Evolutionary conservation across 2,329 filamentous ascomycete species (phyloP), one percentile per base, ranked within the genome.

Genomic region (Teratosphaeria gauchensis): DNA sequence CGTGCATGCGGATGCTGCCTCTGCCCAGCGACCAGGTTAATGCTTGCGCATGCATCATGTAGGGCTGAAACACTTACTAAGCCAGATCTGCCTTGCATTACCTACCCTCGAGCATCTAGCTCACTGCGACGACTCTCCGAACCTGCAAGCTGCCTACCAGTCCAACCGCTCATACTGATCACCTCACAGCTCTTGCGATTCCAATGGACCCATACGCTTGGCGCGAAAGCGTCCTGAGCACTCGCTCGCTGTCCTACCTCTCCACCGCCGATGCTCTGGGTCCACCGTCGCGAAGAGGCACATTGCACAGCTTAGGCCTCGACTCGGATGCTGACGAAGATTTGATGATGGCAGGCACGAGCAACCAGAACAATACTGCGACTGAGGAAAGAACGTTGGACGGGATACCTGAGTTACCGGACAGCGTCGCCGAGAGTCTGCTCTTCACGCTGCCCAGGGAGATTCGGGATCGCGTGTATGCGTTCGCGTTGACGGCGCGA

Each of bases 381-480:
- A 21, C 31, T 28, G 53, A 31, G 14, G 31, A 16, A 33, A 30
- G n/a, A 30, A 28, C 46, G 28, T 28, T 58, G 33, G 60, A 53
- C 53, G 51, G 56, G 33, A 61, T 61, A 16, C 56, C 62, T 16
- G 64, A 68, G 54, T 62, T 70, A 14, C 69, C 69, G 8, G 59
- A 65, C 31, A 67, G 66, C 56, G 69, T 72, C 52, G 61, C 66
- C n/a, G 54, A 63, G 48, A 68, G 64, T 53, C 62, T 62, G 12
- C 64, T 74, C 33, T 73, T 73, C 63, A 64, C 63, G 24, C 64
- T 74, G 19, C 72, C 72, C 7, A 63, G 69, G 53, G 72, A 74
- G 62, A 69, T 74, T 7, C 64, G 72, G 52, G 69, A 72, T 48
- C 63, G 66, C 14, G 69, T 74, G 54, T 74, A 71, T 59, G 56